Evolutionary conservation across 345 rosid genomes (phyloP), one percentile per base, ranked within the genome.

Genomic region (Arabis alpina): DNA sequence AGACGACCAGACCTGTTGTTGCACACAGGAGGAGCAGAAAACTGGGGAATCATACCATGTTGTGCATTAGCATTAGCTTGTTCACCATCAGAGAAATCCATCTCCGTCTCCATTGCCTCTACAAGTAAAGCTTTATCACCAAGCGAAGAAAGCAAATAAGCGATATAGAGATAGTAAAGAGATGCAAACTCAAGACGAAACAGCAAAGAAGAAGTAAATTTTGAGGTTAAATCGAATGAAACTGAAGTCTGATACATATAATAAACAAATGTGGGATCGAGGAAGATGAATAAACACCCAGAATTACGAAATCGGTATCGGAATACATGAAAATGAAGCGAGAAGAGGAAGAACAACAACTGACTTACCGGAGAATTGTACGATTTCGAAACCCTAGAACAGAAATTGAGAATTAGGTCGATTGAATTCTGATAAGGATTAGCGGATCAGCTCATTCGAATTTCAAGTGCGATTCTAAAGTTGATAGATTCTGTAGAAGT

Each of bases 91-190:
- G 74, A 75, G 19, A 61, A 37, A 5, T 75, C 79, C 78, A 75
- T 75, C 69, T 75, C 78, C 27, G 58, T 54, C 69, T 75, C 78
- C 79, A 75, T 75, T 6, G 70, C 52, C 12, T 54, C 58, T 43
- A 64, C 19, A 58, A 5, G 47, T 32, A 36, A 32, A 68, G 44
- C 47, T 61, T 44, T 61, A 5, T 28, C 14, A 14, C 25, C 53
- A 44, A 40, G 43, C 23, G 24, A 54, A 30, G 24, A 30, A 3
- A 8, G 0, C 23, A 27, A 6, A 24, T 51, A 51, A 2, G 30
- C 32, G n/a, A 24, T 51, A 51, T 1, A 51, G 32, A 24, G 14
- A 16, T 43, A n/a, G 2, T 37, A n/a, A n/a, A 32, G 11, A 5
- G 4, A 57, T 45, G 16, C 45, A 34, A 5, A 36, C 37, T 37